phyloP scores from a whole-genome alignment of 306 rosid species.

The Erythrophleum fordii region DNA sequence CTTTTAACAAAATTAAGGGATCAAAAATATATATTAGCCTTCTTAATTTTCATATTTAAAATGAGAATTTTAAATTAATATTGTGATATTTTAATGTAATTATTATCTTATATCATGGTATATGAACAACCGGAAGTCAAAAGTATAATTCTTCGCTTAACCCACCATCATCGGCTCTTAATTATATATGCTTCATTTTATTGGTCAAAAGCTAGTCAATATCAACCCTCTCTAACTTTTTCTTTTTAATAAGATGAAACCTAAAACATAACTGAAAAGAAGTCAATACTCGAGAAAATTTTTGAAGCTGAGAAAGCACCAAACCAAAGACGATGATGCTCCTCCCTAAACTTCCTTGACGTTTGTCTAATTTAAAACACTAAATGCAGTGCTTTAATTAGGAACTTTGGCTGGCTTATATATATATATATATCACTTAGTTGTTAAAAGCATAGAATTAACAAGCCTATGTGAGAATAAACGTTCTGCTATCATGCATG shows the following conservation, averaged over 20 bases:
- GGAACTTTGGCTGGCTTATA: too few relatives aligned
- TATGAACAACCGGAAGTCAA: too few relatives aligned
- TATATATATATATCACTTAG: background rate
- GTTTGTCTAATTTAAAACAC: background rate
- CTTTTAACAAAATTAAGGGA: too few relatives aligned
- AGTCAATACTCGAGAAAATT: background rate
- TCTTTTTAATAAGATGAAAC: background rate
- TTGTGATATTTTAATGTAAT: too few relatives aligned
- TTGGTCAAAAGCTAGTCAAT: background rate
- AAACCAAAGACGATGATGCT: background rate
- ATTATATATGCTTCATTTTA: background rate
- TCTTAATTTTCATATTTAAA: too few relatives aligned
- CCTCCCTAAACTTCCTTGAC: background rate
- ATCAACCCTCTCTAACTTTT: background rate
- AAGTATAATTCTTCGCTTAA: background rate
- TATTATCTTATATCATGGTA: too few relatives aligned
- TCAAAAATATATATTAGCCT: too few relatives aligned
- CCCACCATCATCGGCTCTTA: background rate
- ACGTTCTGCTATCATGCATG: slow-evolving; percentile 1
- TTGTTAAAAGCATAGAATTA: background rate
- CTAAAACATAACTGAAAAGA: background rate
- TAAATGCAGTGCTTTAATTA: too few relatives aligned
- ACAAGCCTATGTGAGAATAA: background rate
- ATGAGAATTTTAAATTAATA: too few relatives aligned
- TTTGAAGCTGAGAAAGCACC: background rate